Percentiles rank a stretch among this genome's conserved stretches.
phyloP scores from a whole-genome alignment of 495 filamentous ascomycete genomes.

The Ascobolus immersus region DNA sequence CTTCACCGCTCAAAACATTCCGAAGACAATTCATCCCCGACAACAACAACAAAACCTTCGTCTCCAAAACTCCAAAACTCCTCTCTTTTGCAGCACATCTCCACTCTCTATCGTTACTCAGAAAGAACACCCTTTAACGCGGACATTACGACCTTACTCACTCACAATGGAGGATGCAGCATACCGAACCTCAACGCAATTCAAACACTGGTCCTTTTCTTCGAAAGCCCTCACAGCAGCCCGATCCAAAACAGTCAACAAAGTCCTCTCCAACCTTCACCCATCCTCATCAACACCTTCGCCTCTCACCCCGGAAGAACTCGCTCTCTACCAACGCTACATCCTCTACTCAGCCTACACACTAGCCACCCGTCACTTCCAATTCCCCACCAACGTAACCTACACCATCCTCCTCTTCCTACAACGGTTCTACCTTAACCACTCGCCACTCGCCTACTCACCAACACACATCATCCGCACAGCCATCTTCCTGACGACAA shows the following conservation, averaged over 20 bases:
- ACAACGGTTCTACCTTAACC: conserved; percentile 78
- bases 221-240: conserved; percentile 38
- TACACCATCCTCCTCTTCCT: conserved; percentile 29
- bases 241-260: conserved; percentile 37
- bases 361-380: conserved; percentile 48
- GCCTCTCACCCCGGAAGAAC: too few species aligned
- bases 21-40: too few species aligned
- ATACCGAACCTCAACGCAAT: conserved; percentile 81
- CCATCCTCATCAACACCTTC: too few species aligned
- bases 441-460: conserved; percentile 84
- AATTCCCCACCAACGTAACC: conserved; percentile 53
- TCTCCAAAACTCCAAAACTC: too few species aligned
- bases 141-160: too few species aligned
- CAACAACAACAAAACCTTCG: too few species aligned
- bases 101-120: too few species aligned
- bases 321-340: conserved; percentile 59
- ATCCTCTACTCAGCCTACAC: conserved; percentile 44
- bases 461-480: conserved; percentile 64
- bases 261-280: too few species aligned
- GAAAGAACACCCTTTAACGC: too few species aligned
- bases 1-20: too few species aligned
- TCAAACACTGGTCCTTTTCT: conserved; percentile 78
- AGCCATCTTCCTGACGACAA: conserved; percentile 72
- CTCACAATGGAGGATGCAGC: conserved; percentile 48
- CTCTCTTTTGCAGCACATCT: too few species aligned